These are phyloP conservation scores for Fusarium sp. DNA, from an alignment of 2,329 filamentous ascomycete genomes.

Conservation along the genomic window DNA sequence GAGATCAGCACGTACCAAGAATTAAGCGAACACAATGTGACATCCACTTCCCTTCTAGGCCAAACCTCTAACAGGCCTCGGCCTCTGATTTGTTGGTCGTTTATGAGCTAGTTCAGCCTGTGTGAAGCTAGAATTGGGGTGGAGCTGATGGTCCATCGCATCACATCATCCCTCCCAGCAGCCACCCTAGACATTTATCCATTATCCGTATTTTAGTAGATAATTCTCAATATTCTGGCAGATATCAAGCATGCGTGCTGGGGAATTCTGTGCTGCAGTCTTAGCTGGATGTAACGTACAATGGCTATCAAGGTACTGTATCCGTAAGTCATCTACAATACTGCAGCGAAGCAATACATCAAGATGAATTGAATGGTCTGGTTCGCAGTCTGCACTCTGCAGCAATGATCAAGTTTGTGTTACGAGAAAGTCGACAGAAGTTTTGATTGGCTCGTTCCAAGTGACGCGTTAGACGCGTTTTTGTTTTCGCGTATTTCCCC, in stretches of 20 bases:
- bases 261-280: slow-evolving; percentile 15
- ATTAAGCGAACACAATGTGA: slow-evolving; percentile 21
- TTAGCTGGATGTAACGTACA: not conserved
- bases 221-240: slow-evolving; percentile 11
- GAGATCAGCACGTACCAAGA: slow-evolving; percentile 21
- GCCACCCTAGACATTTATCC: slow-evolving; percentile 34
- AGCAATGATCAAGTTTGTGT: slow-evolving; percentile 21
- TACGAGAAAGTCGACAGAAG: not conserved
- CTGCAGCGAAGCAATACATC: not conserved
- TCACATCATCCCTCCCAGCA: slow-evolving; percentile 2
- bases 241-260: slow-evolving; percentile 8
- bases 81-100: slow-evolving; percentile 21
- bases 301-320: not conserved
- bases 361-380: slow-evolving; percentile 19
- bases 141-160: slow-evolving; percentile 5
- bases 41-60: slow-evolving; percentile 36
- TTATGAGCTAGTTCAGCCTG: slow-evolving; percentile 9
- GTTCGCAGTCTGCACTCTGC: slow-evolving; percentile 10
- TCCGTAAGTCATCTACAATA: not conserved
- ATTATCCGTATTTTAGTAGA: slow-evolving; percentile 8
- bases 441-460: slow-evolving; percentile 19
- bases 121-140: slow-evolving; percentile 10
- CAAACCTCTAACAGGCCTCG: slow-evolving; percentile 7
- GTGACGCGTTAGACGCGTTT: slow-evolving; percentile 34
- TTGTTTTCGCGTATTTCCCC: slow-evolving; percentile 24